phyloP scores from a whole-genome alignment of 2,329 filamentous ascomycete species.

The Biscogniauxia sp. region DNA sequence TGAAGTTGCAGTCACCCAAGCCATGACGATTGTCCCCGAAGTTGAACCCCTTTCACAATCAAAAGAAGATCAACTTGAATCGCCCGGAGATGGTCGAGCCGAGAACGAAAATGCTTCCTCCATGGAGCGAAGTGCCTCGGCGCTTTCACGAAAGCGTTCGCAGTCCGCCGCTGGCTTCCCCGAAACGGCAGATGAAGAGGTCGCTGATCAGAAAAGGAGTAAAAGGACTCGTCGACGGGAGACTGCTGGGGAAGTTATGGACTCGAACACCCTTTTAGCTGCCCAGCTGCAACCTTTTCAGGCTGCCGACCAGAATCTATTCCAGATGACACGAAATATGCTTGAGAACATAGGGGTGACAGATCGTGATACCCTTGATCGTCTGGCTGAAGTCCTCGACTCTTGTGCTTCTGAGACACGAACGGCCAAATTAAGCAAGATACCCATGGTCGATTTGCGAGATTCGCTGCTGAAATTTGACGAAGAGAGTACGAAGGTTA shows the following conservation, averaged over 20 bases:
- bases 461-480: constrained; percentile 48
- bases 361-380: constrained; percentile 44
- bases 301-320: constrained; percentile 54
- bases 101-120: constrained; percentile 31
- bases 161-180: constrained; percentile 60
- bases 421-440: constrained; percentile 44
- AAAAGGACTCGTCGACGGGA: constrained; percentile 64
- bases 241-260: constrained; percentile 52
- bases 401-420: constrained; percentile 52
- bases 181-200: constrained; percentile 57
- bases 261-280: constrained; percentile 51
- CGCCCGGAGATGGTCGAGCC: constrained; percentile 33
- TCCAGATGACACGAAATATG: constrained; percentile 54
- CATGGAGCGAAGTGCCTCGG: constrained; percentile 36
- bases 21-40: constrained; percentile 4
- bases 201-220: constrained; percentile 58
- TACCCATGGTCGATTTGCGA: constrained; percentile 49
- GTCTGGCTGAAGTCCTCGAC: constrained; percentile 50
- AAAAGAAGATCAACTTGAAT: constrained; percentile 38
- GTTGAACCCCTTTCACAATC: constrained; percentile 12
- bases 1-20: constrained; percentile 10
- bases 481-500: constrained; percentile 51
- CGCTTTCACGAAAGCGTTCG: constrained; percentile 56
- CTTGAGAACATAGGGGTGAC: constrained; percentile 54
- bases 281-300: constrained; percentile 57